These are phyloP conservation scores for Bruguiera gymnorhiza DNA, from an alignment of 345 rosid genomes.

Conservation along the genomic window DNA sequence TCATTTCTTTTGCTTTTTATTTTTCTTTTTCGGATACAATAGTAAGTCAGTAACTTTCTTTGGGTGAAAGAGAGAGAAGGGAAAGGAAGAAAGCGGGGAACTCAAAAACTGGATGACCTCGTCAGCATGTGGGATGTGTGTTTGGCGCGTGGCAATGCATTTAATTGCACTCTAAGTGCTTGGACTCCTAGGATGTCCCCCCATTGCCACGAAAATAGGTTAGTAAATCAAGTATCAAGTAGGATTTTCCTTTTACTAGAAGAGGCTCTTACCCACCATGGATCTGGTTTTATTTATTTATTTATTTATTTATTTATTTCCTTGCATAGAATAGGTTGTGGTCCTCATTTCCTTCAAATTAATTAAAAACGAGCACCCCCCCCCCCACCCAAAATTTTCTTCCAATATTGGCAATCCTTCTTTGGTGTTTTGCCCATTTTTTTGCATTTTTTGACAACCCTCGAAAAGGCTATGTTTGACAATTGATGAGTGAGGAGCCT, in stretches of 20 bases:
- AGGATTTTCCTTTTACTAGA: neutral
- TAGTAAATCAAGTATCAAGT: neutral
- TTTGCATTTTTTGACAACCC: neutral
- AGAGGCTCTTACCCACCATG: neutral
- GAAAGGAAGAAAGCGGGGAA: no score
- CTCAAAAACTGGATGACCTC: neutral
- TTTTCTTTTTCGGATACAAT: no score
- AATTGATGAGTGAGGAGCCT: slow-evolving; percentile 2
- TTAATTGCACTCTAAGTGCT: neutral
- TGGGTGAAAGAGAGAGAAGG: no score
- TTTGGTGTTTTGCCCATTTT: no score
- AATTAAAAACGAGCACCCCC: neutral
- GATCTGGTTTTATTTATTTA: neutral
- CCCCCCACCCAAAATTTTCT: no score
- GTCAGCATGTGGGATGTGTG: slow-evolving; percentile 15
- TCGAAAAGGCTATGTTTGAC: slow-evolving; percentile 8
- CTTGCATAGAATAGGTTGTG: neutral
- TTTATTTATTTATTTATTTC: neutral
- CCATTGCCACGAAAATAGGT: neutral
- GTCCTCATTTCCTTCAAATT: neutral
- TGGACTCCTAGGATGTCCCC: neutral
- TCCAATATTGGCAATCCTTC: no score
- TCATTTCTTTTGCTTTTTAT: no score
- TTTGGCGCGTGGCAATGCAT: slow-evolving; percentile 18
- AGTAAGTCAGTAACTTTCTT: no score